A percentile compares a stretch with the other conserved stretches of the same genome.
Evolutionary conservation across 2,329 filamentous ascomycete genomes (phyloP).

Genomic region (Sclerotinia glacialis): DNA sequence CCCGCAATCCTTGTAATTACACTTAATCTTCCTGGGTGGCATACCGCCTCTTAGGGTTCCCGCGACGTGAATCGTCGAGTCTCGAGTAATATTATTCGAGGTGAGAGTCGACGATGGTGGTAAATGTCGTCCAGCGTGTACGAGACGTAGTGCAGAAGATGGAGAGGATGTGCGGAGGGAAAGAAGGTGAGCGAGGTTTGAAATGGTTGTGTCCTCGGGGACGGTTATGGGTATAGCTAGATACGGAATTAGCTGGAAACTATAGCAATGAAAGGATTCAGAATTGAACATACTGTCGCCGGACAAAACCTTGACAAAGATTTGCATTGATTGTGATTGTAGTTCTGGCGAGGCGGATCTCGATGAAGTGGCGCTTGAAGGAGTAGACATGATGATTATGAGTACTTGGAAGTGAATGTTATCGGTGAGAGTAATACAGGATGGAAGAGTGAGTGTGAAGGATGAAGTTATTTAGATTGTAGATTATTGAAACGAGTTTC

Average conservation of each 20-base stretch:
- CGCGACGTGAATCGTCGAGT: slow-evolving; percentile 53
- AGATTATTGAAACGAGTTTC: neutral
- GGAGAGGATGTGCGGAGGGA: slow-evolving; percentile 55
- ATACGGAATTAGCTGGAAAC: slow-evolving; percentile 30
- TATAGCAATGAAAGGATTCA: slow-evolving; percentile 9
- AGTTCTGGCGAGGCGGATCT: slow-evolving; percentile 42
- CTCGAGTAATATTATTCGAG: slow-evolving; percentile 48
- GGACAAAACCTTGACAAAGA: slow-evolving; percentile 59
- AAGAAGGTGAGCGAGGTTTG: slow-evolving; percentile 55
- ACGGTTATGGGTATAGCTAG: slow-evolving; percentile 56
- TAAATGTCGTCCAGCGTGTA: slow-evolving; percentile 58
- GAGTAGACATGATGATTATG: slow-evolving; percentile 32
- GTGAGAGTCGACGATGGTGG: slow-evolving; percentile 43
- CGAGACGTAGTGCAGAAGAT: slow-evolving; percentile 51
- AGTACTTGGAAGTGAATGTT: neutral
- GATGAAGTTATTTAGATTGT: neutral
- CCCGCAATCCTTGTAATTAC: slow-evolving; percentile 86
- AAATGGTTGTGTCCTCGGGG: slow-evolving; percentile 52
- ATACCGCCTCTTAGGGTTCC: slow-evolving; percentile 56
- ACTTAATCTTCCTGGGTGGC: slow-evolving; percentile 70
- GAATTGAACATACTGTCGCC: slow-evolving; percentile 51
- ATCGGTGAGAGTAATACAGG: neutral
- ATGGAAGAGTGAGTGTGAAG: neutral
- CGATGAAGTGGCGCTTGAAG: slow-evolving; percentile 29
- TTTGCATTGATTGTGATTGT: slow-evolving; percentile 51